Evolutionary conservation across 2,329 filamentous ascomycete genomes (phyloP).

Genomic region (Tolypocladium inflatum): DNA sequence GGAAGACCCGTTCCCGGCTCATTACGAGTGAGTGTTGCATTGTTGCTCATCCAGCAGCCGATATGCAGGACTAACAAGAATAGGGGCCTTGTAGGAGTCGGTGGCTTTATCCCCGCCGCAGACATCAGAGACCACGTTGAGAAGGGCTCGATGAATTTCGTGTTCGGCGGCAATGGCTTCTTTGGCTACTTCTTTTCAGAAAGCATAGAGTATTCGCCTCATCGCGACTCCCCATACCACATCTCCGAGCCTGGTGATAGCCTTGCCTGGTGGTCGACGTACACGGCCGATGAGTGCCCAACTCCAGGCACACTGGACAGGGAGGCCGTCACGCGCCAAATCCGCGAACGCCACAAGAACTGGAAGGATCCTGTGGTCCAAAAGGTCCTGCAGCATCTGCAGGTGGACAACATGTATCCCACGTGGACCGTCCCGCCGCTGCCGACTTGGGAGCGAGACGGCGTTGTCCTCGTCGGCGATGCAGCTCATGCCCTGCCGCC

Average conservation of each 20-base stretch:
- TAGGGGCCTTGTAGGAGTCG: slow-evolving; percentile 11
- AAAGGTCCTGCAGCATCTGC: slow-evolving; percentile 2
- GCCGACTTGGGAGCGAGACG: slow-evolving; percentile 11
- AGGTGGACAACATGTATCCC: slow-evolving; percentile 10
- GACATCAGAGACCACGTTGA: slow-evolving; percentile 8
- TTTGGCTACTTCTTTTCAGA: slow-evolving; percentile 12
- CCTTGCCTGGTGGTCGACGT: slow-evolving; percentile 13
- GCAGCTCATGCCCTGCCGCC: slow-evolving; percentile 12
- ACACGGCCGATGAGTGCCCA: slow-evolving; percentile 6
- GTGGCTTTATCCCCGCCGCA: slow-evolving; percentile 8
- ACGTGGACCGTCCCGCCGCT: slow-evolving; percentile 11
- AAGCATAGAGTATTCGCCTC: slow-evolving; percentile 3
- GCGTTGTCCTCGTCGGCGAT: slow-evolving; percentile 11
- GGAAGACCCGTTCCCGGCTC: slow-evolving; percentile 11
- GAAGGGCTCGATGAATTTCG: slow-evolving; percentile 11
- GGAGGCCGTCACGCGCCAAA: slow-evolving; percentile 8
- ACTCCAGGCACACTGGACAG: slow-evolving; percentile 6
- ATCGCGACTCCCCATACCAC: slow-evolving; percentile 9
- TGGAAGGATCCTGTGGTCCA: slow-evolving; percentile 12
- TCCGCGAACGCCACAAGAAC: slow-evolving; percentile 7
- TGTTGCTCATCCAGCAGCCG: neutral
- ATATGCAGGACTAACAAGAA: neutral
- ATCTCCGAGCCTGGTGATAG: slow-evolving; percentile 8
- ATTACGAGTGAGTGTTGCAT: slow-evolving; percentile 11
- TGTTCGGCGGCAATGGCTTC: slow-evolving; percentile 12